A percentile compares a stretch with the other conserved stretches of the same genome.
Evolutionary conservation across 208 protist genomes (phyloP).

Genomic region (Polymyxa betae): DNA sequence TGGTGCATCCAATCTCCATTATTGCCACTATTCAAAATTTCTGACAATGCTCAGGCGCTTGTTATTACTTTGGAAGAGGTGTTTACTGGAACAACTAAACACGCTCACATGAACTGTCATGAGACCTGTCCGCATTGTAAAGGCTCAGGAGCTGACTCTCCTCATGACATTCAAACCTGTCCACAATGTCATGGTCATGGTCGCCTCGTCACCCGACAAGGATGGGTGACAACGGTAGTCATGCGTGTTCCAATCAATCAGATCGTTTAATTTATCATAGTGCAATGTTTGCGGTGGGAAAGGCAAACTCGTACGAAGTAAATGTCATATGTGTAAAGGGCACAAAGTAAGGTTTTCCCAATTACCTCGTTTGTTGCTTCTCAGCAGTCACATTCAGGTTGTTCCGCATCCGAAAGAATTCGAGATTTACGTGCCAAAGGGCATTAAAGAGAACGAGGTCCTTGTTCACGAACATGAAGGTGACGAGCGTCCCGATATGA

Average conservation of each 20-base stretch:
- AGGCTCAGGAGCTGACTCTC: neutral
- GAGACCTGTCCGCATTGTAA: neutral
- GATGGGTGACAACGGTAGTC: too few relatives aligned
- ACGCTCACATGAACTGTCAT: neutral
- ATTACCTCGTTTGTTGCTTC: neutral
- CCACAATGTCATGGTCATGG: neutral
- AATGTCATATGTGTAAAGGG: neutral
- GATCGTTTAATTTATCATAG: neutral
- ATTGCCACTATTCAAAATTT: neutral
- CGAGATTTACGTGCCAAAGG: neutral
- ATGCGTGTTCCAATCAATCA: neutral
- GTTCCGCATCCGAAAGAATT: neutral
- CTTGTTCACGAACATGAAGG: neutral
- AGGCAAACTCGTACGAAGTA: neutral
- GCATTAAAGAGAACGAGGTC: neutral
- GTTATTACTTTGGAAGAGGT: neutral
- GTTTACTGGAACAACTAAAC: neutral
- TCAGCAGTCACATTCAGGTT: neutral
- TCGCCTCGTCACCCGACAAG: too few relatives aligned
- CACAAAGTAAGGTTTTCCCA: neutral
- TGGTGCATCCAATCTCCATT: neutral
- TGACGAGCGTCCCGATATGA: constrained; percentile 23
- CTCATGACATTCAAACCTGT: neutral
- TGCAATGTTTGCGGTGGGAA: constrained; percentile 5
- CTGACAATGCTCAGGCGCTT: neutral